Evolutionary conservation across 225 moss, liverwort and hornwort species (phyloP).

Genomic region (Sphagnum contortum): DNA sequence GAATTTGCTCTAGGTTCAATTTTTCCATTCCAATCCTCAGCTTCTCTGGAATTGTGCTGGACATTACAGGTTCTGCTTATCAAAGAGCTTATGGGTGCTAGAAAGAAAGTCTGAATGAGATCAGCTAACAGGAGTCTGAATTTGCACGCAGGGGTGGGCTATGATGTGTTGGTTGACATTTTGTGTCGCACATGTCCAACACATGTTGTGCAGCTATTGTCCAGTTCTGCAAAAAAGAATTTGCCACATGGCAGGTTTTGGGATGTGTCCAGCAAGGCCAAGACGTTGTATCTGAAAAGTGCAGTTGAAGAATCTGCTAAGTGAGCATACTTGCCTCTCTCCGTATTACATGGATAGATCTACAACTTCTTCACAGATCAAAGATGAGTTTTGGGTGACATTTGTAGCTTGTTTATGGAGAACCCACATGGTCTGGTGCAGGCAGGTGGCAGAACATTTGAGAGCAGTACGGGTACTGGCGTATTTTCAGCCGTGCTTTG

Average conservation of each 20-base stretch:
- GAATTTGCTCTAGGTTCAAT: too few species aligned
- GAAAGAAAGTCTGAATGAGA: too few species aligned
- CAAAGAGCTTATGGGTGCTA: too few species aligned
- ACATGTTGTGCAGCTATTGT: conserved; percentile 70
- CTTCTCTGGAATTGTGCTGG: too few species aligned
- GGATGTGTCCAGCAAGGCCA: conserved; percentile 44
- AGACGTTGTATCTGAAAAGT: conserved; percentile 55
- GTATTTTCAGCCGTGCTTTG: conserved; percentile 75
- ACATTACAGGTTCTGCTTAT: too few species aligned
- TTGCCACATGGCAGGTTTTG: conserved; percentile 78
- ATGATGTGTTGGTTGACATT: conserved; percentile 69
- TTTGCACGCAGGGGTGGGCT: conserved; percentile 67
- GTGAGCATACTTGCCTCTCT: conserved; percentile 20
- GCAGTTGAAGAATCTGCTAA: conserved; percentile 48
- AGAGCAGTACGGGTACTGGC: conserved; percentile 66
- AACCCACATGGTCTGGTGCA: conserved; percentile 24
- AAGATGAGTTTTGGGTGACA: too few species aligned
- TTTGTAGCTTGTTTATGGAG: neutral
- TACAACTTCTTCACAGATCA: too few species aligned
- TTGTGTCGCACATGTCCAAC: conserved; percentile 63
- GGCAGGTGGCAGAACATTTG: conserved; percentile 59
- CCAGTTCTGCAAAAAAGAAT: conserved; percentile 51
- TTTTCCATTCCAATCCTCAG: too few species aligned
- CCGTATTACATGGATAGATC: too few species aligned
- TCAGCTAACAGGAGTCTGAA: too few species aligned